Percentiles rank a stretch among this genome's conserved stretches.
Evolutionary conservation across 75 land plant species (phyloP).

Genomic region (Selaginella moellendorffii): DNA sequence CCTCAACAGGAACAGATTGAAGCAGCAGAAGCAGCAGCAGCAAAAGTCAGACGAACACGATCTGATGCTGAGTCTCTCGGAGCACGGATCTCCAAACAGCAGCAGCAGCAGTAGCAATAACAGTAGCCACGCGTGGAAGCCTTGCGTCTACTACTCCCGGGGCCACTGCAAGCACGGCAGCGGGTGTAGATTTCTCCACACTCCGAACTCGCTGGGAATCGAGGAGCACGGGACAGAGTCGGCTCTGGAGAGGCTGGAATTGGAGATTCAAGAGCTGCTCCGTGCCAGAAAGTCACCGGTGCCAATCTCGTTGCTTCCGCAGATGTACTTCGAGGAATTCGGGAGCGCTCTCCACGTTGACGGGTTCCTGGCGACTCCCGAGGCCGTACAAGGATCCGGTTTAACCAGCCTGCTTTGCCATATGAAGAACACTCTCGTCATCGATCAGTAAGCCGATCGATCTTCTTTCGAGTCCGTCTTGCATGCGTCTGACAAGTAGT

Average conservation of each 20-base stretch:
- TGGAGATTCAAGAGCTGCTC: constrained; percentile 65
- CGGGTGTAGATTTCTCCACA: constrained; percentile 67
- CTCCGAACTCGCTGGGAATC: no score
- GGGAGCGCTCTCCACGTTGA: constrained; percentile 73
- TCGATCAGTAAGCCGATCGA: constrained; percentile 59
- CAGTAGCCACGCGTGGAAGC: constrained; percentile 79
- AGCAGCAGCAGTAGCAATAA: no score
- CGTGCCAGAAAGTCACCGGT: constrained; percentile 49
- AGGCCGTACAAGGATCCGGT: constrained; percentile 90
- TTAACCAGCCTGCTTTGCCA: constrained; percentile 75
- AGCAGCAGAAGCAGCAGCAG: no score
- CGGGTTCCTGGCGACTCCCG: constrained; percentile 85
- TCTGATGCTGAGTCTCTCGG: no score
- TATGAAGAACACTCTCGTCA: constrained; percentile 57
- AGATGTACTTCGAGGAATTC: constrained; percentile 66
- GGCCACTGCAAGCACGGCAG: constrained; percentile 86
- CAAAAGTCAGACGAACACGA: no score
- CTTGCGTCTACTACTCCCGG: no score
- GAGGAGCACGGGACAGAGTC: no score
- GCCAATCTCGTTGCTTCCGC: constrained; percentile 76
- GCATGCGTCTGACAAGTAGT: no score
- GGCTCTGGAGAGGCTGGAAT: constrained; percentile 62
- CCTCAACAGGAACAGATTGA: constrained; percentile 15
- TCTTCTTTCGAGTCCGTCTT: no score
- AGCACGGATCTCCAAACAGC: no score